These are phyloP conservation scores for Fusarium newnesense DNA, from an alignment of 2,329 filamentous ascomycete genomes.

Conservation along the genomic window DNA sequence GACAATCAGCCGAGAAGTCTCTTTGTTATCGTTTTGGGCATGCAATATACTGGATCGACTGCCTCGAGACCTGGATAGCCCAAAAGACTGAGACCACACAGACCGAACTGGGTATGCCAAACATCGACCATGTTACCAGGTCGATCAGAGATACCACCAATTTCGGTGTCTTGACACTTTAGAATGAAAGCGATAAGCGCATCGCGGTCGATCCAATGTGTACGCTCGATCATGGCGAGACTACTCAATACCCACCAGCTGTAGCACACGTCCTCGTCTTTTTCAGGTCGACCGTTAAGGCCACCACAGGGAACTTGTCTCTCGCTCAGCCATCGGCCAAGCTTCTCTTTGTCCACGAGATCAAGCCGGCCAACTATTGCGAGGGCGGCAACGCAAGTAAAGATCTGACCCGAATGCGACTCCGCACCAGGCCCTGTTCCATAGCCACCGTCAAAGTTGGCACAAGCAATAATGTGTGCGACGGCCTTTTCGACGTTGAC, in stretches of 20 bases:
- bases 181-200: slow-evolving; percentile 86
- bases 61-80: slow-evolving; percentile 79
- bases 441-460: slow-evolving; percentile 95
- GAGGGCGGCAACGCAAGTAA: slow-evolving; percentile 90
- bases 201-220: slow-evolving; percentile 92
- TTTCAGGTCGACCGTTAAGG: slow-evolving; percentile 93
- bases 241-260: slow-evolving; percentile 99
- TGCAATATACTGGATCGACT: slow-evolving; percentile 89
- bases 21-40: slow-evolving; percentile 75
- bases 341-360: slow-evolving; percentile 81
- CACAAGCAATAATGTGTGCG: slow-evolving; percentile 80
- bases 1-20: slow-evolving; percentile 60
- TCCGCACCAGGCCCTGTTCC: slow-evolving; percentile 90
- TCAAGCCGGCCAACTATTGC: slow-evolving; percentile 85
- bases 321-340: slow-evolving; percentile 93
- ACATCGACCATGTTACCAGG: slow-evolving; percentile 97
- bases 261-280: slow-evolving; percentile 96
- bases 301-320: slow-evolving; percentile 88
- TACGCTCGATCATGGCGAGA: slow-evolving; percentile 84
- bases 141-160: slow-evolving; percentile 87
- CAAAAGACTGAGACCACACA: slow-evolving; percentile 88
- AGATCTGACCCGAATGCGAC: slow-evolving; percentile 94
- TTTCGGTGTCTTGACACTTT: slow-evolving; percentile 84
- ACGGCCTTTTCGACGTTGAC: slow-evolving; percentile 86
- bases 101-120: slow-evolving; percentile 91